These are phyloP conservation scores for Pythium guiyangense DNA, from an alignment of 352 stramenopile genomes.

Conservation along the genomic window DNA sequence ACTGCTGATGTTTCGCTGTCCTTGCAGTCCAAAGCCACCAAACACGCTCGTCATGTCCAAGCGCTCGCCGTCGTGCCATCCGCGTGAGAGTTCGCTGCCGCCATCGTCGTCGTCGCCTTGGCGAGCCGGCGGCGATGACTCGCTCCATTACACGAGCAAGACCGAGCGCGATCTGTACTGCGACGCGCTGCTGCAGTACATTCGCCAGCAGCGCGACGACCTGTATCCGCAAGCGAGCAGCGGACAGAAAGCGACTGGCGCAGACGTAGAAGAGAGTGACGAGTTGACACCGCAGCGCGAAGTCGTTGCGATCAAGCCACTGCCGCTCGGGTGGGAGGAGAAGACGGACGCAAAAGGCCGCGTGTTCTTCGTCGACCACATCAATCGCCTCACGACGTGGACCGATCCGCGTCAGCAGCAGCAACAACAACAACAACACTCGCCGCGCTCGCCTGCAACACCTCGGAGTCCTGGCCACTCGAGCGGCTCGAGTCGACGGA, in stretches of 20 bases:
- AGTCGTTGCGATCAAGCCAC: constrained; percentile 7
- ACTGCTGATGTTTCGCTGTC: not conserved
- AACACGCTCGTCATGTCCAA: constrained; percentile 45
- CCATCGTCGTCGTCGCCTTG: constrained; percentile 17
- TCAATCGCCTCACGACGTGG: constrained; percentile 72
- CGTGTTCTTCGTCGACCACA: constrained; percentile 72
- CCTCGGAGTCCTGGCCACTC: constrained; percentile 1
- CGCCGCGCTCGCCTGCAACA: not conserved
- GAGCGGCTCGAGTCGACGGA: constrained; percentile 5
- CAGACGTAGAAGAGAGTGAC: not conserved
- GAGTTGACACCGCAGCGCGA: not conserved
- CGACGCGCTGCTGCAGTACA: constrained; percentile 64
- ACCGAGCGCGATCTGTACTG: constrained; percentile 59
- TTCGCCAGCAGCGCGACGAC: constrained; percentile 63
- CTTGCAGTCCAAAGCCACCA: constrained; percentile 44
- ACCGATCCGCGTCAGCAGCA: constrained; percentile 31
- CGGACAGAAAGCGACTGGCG: too few relatives aligned
- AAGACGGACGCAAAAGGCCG: constrained; percentile 64
- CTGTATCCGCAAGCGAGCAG: constrained; percentile 6
- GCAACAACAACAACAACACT: not conserved
- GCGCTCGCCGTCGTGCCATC: constrained; percentile 16
- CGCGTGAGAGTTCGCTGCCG: constrained; percentile 2
- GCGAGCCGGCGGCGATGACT: constrained; percentile 24
- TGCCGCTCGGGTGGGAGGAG: constrained; percentile 69
- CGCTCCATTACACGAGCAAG: constrained; percentile 41